These are phyloP conservation scores for Aureobasidium uvarum DNA, from an alignment of 2,329 filamentous ascomycete genomes.

Conservation along the genomic window DNA sequence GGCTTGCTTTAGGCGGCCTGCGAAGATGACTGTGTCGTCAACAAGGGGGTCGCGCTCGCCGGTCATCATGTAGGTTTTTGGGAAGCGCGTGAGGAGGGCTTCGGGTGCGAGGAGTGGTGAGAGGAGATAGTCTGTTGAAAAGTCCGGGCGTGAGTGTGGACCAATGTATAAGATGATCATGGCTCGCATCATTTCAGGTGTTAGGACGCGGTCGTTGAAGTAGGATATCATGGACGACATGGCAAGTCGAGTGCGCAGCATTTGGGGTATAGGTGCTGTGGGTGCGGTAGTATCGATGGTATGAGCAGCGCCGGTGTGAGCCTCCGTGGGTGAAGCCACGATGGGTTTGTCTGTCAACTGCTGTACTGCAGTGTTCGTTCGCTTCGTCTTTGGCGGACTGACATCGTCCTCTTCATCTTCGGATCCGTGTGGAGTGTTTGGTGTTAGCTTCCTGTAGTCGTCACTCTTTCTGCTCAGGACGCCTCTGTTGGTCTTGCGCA, in stretches of 20 bases:
- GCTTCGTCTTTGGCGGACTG: slow-evolving; percentile 22
- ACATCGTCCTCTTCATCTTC: slow-evolving; percentile 63
- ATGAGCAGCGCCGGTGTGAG: slow-evolving; percentile 39
- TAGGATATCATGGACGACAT: slow-evolving; percentile 98
- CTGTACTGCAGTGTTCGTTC: slow-evolving; percentile 5
- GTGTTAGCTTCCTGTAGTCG: slow-evolving; percentile 79
- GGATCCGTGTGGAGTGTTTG: slow-evolving; percentile 75
- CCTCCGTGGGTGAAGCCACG: slow-evolving; percentile 13
- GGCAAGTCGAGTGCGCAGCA: slow-evolving; percentile 78
- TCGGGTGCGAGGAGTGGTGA: slow-evolving; percentile 90
- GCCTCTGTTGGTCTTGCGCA: slow-evolving; percentile 71
- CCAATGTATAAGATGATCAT: slow-evolving; percentile 99
- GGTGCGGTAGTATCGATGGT: slow-evolving; percentile 35
- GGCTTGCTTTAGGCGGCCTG: slow-evolving; percentile 78
- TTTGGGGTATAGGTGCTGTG: slow-evolving; percentile 43
- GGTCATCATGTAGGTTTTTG: slow-evolving; percentile 90
- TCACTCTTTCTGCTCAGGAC: slow-evolving; percentile 84
- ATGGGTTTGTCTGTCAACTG: slow-evolving; percentile 32
- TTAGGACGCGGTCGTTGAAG: slow-evolving; percentile 91
- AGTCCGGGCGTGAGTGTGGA: slow-evolving; percentile 88
- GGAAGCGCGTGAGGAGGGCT: slow-evolving; percentile 76
- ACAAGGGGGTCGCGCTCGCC: slow-evolving; percentile 94
- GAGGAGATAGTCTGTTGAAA: slow-evolving; percentile 84
- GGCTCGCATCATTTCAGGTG: slow-evolving; percentile 96
- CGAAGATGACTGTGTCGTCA: slow-evolving; percentile 96